These are phyloP conservation scores for Candida orba DNA, from an alignment of 805 yeast genomes.

Conservation along the genomic window DNA sequence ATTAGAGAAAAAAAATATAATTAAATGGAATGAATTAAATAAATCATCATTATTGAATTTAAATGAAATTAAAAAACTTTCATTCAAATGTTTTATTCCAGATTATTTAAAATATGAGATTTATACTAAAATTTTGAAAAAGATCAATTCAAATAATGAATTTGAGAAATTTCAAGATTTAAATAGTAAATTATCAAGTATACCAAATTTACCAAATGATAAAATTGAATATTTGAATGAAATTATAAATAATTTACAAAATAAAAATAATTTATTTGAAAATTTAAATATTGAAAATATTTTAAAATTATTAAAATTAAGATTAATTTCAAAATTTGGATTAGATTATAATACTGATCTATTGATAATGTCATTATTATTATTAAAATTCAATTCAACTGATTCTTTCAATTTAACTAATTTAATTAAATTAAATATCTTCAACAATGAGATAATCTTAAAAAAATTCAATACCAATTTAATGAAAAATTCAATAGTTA, in stretches of 20 bases:
- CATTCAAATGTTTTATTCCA: slow-evolving; percentile 19
- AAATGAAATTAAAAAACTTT: slow-evolving; percentile 16
- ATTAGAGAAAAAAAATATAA: slow-evolving; percentile 10
- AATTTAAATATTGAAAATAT: slow-evolving; percentile 17
- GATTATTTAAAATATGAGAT: slow-evolving; percentile 17
- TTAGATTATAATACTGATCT: slow-evolving; percentile 28
- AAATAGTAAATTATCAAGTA: slow-evolving; percentile 7
- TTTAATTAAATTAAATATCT: slow-evolving; percentile 11
- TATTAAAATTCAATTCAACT: slow-evolving; percentile 16
- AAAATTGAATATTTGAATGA: slow-evolving; percentile 20
- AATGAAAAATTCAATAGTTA: slow-evolving; percentile 8
- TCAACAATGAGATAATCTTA: slow-evolving; percentile 9
- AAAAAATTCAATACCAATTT: slow-evolving; percentile 16
- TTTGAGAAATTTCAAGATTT: slow-evolving; percentile 34
- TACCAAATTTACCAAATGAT: slow-evolving; percentile 10
- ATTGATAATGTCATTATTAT: slow-evolving; percentile 21
- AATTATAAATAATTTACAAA: slow-evolving; percentile 9
- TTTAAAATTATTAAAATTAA: slow-evolving; percentile 25
- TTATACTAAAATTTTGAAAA: slow-evolving; percentile 12
- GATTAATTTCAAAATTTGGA: slow-evolving; percentile 30
- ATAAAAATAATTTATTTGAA: slow-evolving; percentile 13
- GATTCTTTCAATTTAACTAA: slow-evolving; percentile 18
- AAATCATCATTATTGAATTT: slow-evolving; percentile 1
- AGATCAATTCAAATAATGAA: slow-evolving; percentile 6
- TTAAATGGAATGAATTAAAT: slow-evolving; percentile 19